These are phyloP conservation scores for Phytopythium boreale DNA, from an alignment of 352 stramenopile genomes.

Conservation along the genomic window DNA sequence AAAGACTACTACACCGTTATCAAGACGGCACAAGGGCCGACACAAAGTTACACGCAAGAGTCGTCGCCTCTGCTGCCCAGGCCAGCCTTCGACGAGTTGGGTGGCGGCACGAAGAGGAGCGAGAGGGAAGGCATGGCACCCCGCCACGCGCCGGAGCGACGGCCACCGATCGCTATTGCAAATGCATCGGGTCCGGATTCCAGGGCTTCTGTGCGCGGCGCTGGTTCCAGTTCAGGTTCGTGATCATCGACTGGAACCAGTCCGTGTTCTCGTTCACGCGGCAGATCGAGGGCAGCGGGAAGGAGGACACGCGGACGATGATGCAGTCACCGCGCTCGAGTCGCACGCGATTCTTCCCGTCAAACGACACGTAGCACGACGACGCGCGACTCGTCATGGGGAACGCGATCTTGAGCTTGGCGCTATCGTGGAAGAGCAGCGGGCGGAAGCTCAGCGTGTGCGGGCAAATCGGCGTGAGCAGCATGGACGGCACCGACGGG, in stretches of 20 bases:
- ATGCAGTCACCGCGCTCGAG: slow-evolving; percentile 85
- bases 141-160: neutral
- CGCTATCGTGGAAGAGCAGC: slow-evolving; percentile 90
- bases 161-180: neutral
- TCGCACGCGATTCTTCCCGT: slow-evolving; percentile 89
- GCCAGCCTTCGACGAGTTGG: neutral
- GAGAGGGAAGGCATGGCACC: neutral
- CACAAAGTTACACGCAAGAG: neutral
- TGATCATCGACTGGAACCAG: slow-evolving; percentile 92
- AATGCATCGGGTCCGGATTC: slow-evolving; percentile 17
- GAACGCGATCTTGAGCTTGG: slow-evolving; percentile 88
- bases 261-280: slow-evolving; percentile 88
- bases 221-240: slow-evolving; percentile 93
- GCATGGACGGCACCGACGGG: slow-evolving; percentile 95
- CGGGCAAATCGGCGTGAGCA: slow-evolving; percentile 98
- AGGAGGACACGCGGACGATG: slow-evolving; percentile 85
- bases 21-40: neutral
- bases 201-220: slow-evolving; percentile 81
- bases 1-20: slow-evolving; percentile 5
- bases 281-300: slow-evolving; percentile 85
- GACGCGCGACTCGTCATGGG: slow-evolving; percentile 69
- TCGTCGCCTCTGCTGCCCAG: neutral
- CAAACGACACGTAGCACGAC: slow-evolving; percentile 87
- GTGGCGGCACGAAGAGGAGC: neutral
- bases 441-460: slow-evolving; percentile 95